phyloP scores from a whole-genome alignment of 192 early-diverging fungal genomes.

The Funneliformis mosseae region DNA sequence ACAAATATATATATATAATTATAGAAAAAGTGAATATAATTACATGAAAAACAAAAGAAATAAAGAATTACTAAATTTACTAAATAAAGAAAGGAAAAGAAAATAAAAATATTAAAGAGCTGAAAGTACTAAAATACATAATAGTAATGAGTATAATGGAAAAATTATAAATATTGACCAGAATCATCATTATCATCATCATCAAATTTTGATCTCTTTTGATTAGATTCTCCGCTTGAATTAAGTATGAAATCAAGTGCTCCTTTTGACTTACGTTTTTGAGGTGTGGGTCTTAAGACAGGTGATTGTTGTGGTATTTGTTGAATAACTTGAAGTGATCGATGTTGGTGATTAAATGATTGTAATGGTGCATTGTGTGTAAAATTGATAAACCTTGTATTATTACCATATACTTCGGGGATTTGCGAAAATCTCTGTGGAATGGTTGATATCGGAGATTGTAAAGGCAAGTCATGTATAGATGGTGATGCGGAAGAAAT shows the following conservation, averaged over 20 bases:
- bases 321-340: background rate
- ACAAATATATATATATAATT: too few relatives aligned
- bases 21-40: too few relatives aligned
- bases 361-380: background rate
- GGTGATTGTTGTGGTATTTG: background rate
- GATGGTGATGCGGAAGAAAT: background rate
- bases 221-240: background rate
- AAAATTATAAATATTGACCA: background rate
- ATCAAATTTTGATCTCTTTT: constrained; percentile 13
- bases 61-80: too few relatives aligned
- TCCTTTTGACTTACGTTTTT: constrained; percentile 26
- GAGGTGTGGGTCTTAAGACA: background rate
- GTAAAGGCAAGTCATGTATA: background rate
- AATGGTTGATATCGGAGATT: background rate
- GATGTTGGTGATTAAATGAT: background rate
- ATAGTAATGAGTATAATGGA: too few relatives aligned
- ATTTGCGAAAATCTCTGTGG: background rate
- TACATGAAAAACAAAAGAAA: too few relatives aligned
- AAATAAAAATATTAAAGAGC: too few relatives aligned
- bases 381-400: background rate
- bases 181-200: background rate
- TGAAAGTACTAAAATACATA: too few relatives aligned
- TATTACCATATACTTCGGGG: background rate
- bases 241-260: constrained; percentile 30
- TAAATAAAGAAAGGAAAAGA: too few relatives aligned